These are phyloP conservation scores for Nicotiana rustica DNA, from an alignment of 305 asterid species.

Conservation along the genomic window DNA sequence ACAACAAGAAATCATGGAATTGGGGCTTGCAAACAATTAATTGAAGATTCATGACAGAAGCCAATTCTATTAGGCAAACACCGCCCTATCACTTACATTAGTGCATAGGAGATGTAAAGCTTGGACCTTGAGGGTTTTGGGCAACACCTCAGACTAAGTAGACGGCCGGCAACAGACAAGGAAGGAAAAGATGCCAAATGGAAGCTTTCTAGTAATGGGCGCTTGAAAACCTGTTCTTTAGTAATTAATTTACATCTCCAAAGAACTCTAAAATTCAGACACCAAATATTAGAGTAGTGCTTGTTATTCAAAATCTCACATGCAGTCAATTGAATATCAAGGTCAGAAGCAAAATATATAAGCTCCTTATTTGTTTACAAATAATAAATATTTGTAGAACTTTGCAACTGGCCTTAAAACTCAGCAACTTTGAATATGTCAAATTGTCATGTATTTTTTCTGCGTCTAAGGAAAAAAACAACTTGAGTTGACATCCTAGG, in stretches of 20 bases:
- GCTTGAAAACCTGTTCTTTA: not conserved
- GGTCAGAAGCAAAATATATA: slow-evolving; percentile 16
- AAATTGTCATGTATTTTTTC: not conserved
- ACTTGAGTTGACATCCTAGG: not conserved
- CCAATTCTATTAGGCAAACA: not conserved
- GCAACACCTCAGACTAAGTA: not conserved
- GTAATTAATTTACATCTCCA: slow-evolving; percentile 16
- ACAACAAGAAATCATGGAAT: not conserved
- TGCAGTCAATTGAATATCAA: slow-evolving; percentile 13
- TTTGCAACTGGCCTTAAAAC: not conserved
- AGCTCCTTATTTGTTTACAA: not conserved
- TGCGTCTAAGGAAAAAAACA: not conserved
- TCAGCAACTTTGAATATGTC: not conserved
- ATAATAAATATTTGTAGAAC: not conserved
- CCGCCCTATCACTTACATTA: not conserved
- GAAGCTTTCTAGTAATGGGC: not conserved
- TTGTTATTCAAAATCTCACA: not conserved
- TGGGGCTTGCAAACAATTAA: not conserved
- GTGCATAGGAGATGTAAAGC: slow-evolving; percentile 4
- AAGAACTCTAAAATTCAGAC: not conserved
- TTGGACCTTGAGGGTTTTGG: slow-evolving; percentile 26
- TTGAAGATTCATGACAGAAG: slow-evolving; percentile 16
- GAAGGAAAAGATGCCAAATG: not conserved
- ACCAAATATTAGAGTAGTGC: slow-evolving; percentile 20
- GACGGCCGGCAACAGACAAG: not conserved